Base-by-base conservation (phyloP, 768 basidiomycete genomes). In the Collybiopsis luxurians region DNA sequence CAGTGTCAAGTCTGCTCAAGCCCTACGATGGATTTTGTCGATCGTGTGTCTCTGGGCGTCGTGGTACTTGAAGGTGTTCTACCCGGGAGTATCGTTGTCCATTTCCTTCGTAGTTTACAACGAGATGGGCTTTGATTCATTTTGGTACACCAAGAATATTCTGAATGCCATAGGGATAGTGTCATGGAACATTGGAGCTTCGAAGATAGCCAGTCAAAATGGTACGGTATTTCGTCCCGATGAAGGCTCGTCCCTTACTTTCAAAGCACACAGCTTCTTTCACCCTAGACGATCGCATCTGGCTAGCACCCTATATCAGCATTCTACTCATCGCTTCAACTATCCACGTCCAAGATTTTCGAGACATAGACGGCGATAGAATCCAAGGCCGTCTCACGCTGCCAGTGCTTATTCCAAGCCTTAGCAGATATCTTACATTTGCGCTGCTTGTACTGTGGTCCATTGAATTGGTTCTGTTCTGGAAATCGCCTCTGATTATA, bases 21-120 rank as follows among this genome's bases (percentile, higher is more conserved):
- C 47, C 1, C 61, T 73, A 2, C 67, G 71, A 6, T 73, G 71
- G 71, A 30, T 53, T 24, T 61, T 68, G 31, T 46, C 67, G 2
- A 64, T 63, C 17, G 21, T 65, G 0, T 71, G 70, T 58, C 53
- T 66, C 15, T 23, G 49, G 1, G 43, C 63, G 1, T 72, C 71
- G 2, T 58, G 57, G 43, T 23, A 40, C 15, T 19, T 60, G 47
- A 57, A 60, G 23, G 58, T 65, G 4, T 19, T 52, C 21, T 54
- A 47, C 21, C n/a, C 64, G 2, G 58, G 66, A 36, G 24, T 66
- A 10, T 56, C 57, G 13, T 50, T 66, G 3, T 49, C 64, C 0
- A 12, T 66, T 4, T 54, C 59, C 21, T 63, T 65, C 17, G 19
- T 64, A 24, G 28, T 61, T 11, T 65, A 72, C 56, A 62, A 71